phyloP scores from a whole-genome alignment of 495 filamentous ascomycete genomes.

The Schizothecium vesticola region DNA sequence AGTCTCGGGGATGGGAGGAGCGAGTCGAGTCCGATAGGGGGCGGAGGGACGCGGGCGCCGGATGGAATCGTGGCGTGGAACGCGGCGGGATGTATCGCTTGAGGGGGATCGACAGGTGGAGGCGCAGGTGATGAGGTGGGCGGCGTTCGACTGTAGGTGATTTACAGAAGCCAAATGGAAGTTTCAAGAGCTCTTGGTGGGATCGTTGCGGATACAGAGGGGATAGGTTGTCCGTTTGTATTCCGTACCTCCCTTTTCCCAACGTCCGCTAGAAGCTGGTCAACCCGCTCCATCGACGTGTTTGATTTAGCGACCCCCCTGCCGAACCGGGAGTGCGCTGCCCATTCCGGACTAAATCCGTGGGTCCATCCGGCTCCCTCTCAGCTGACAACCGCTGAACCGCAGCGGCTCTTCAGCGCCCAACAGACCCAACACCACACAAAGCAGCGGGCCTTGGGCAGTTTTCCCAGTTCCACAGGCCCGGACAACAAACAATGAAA shows the following conservation, averaged over 20 bases:
- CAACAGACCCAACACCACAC: background rate
- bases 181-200: background rate
- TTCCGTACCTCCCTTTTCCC: background rate
- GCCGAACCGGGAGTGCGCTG: background rate
- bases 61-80: background rate
- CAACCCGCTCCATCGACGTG: background rate
- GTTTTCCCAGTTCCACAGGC: background rate
- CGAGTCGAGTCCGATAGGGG: background rate
- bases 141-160: background rate
- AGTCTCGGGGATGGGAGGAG: background rate
- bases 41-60: background rate
- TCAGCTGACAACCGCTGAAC: background rate
- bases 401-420: background rate
- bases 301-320: background rate
- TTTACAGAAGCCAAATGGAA: slow-evolving; percentile 1
- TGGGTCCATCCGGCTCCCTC: background rate
- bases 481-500: background rate
- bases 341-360: background rate
- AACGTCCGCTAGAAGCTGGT: background rate
- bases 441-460: background rate
- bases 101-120: background rate
- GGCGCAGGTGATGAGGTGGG: background rate
- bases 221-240: background rate
- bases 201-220: background rate
- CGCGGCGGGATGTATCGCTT: background rate